phyloP scores from a whole-genome alignment of 1,284 basidiomycete species.

The Kwoniella shivajii region DNA sequence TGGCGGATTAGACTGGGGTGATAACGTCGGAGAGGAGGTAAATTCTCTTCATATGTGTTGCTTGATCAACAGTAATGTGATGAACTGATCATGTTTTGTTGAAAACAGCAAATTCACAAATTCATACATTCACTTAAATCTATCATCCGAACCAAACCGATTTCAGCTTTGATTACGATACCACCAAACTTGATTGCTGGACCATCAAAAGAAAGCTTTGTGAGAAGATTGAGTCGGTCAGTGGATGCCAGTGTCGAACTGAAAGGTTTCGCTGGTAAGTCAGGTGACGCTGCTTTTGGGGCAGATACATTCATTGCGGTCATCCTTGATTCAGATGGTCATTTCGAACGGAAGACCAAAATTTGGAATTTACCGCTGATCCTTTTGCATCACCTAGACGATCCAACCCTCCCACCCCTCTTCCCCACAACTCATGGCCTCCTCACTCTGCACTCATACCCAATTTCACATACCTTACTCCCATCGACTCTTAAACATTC shows the following conservation, averaged over 20 bases:
- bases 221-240: constrained; percentile 74
- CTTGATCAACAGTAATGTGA: background rate
- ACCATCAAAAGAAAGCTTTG: constrained; percentile 61
- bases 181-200: constrained; percentile 58
- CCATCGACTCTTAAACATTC: constrained; percentile 67
- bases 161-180: constrained; percentile 69
- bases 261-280: constrained; percentile 75
- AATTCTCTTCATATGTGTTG: background rate
- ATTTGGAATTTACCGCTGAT: too few species aligned
- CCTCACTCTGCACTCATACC: constrained; percentile 71
- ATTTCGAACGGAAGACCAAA: too few species aligned
- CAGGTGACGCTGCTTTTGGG: too few species aligned
- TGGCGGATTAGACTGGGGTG: constrained; percentile 52
- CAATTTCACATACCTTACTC: constrained; percentile 72
- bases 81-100: constrained; percentile 1
- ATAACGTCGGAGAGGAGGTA: constrained; percentile 14
- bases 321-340: too few species aligned
- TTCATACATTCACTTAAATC: constrained; percentile 70
- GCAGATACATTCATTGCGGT: too few species aligned
- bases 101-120: constrained; percentile 64
- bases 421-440: constrained; percentile 85
- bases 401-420: constrained; percentile 56
- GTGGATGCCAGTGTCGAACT: constrained; percentile 75
- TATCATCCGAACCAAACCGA: constrained; percentile 61
- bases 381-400: constrained; percentile 31